Evolutionary conservation across 768 basidiomycete genomes (phyloP).

Genomic region (Rickenella mellea): DNA sequence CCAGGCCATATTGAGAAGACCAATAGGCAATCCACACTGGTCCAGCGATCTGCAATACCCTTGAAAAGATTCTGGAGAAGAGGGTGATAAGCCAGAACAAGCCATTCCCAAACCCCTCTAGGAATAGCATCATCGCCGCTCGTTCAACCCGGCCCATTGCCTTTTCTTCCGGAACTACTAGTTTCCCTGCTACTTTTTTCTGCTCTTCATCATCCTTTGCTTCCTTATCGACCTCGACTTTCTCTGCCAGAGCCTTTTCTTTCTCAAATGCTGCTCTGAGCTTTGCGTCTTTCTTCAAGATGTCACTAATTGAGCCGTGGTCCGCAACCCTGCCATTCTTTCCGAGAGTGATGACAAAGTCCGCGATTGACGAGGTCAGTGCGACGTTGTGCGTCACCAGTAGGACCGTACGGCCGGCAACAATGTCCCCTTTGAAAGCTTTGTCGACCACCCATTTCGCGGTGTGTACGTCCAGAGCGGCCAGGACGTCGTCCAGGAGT

Average conservation of each 20-base stretch:
- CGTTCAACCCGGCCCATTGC: neutral
- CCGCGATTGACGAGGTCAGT: constrained; percentile 11
- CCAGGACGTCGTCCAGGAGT: constrained; percentile 27
- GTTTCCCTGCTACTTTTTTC: neutral
- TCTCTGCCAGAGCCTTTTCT: neutral
- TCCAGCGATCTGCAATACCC: neutral
- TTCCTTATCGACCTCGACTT: neutral
- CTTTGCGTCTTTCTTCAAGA: neutral
- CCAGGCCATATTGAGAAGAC: neutral
- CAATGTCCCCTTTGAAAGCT: constrained; percentile 36
- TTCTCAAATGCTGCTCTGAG: neutral
- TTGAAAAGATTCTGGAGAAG: neutral
- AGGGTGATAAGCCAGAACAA: neutral
- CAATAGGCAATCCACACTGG: neutral
- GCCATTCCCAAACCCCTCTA: neutral
- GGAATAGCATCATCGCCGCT: neutral
- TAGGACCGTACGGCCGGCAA: constrained; percentile 40
- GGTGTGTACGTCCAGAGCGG: constrained; percentile 29
- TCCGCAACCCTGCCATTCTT: neutral
- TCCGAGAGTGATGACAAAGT: neutral
- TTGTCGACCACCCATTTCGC: constrained; percentile 41
- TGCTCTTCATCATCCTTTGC: neutral
- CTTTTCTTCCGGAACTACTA: neutral
- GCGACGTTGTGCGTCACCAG: constrained; percentile 27
- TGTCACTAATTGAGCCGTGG: neutral